Conservation (phyloP, 2,329 filamentous ascomycete genomes). For the Xylariaceae sp. region DNA sequence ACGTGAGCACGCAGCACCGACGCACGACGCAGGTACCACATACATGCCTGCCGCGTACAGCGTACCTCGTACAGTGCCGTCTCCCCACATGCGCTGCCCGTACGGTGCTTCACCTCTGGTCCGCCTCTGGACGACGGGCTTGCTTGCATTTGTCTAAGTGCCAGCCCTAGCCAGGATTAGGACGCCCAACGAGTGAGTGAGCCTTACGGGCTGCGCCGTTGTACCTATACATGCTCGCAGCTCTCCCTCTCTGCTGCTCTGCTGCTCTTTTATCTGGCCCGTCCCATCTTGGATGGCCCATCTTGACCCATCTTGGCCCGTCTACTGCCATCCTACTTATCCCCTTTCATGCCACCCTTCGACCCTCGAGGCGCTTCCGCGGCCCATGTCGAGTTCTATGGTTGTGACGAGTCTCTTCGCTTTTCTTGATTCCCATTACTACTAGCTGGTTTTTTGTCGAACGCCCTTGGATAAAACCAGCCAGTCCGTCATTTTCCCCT, state of each 20-base stretch:
- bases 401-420: background rate
- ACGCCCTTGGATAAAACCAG: background rate
- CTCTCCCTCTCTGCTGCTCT: background rate
- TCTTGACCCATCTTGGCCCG: too few species aligned
- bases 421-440: background rate
- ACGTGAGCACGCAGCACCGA: background rate
- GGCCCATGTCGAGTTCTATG: background rate
- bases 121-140: too few species aligned
- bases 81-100: too few species aligned
- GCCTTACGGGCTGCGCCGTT: background rate
- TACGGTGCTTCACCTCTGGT: too few species aligned
- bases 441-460: background rate
- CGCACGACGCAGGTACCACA: background rate
- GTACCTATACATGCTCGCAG: background rate
- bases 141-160: background rate
- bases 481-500: background rate
- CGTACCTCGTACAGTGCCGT: background rate
- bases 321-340: background rate
- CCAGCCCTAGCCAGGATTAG: background rate
- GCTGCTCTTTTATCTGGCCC: too few species aligned
- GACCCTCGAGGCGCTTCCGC: slow-evolving; percentile 2
- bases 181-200: slow-evolving; percentile 5
- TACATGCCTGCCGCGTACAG: background rate
- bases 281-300: too few species aligned
- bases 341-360: slow-evolving; percentile 8